These are phyloP conservation scores for Lepiota brunneoincarnata DNA, from an alignment of 768 basidiomycete species.

Conservation along the genomic window DNA sequence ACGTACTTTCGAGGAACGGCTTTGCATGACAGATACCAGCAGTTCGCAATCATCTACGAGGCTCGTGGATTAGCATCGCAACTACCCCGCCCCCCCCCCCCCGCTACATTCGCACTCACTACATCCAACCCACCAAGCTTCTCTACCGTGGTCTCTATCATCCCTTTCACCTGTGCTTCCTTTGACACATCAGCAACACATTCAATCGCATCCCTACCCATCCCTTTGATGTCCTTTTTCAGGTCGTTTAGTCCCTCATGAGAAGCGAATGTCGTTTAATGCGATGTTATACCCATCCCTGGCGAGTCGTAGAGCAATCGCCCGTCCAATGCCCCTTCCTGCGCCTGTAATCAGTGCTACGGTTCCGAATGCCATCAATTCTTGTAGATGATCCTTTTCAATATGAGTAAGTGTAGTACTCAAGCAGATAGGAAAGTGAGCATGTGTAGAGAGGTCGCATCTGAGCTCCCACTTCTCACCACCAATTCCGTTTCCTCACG, in stretches of 20 bases:
- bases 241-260: slow-evolving; percentile 24
- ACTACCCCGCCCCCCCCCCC: no score
- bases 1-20: slow-evolving; percentile 20
- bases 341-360: slow-evolving; percentile 34
- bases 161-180: slow-evolving; percentile 38
- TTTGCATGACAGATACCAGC: slow-evolving; percentile 29
- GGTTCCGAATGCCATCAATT: not conserved
- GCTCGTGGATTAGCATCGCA: not conserved
- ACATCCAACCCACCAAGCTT: slow-evolving; percentile 46
- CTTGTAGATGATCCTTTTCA: not conserved
- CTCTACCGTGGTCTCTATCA: slow-evolving; percentile 30
- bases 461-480: no score
- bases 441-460: no score
- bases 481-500: no score
- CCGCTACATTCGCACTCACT: slow-evolving; percentile 25
- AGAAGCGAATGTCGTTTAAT: slow-evolving; percentile 41
- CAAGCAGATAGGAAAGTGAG: no score
- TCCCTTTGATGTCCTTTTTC: slow-evolving; percentile 23
- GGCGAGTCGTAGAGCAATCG: slow-evolving; percentile 45
- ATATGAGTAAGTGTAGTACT: no score
- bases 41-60: slow-evolving; percentile 43
- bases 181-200: slow-evolving; percentile 35
- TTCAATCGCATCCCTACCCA: slow-evolving; percentile 21
- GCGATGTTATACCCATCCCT: slow-evolving; percentile 44
- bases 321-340: slow-evolving; percentile 45